phyloP scores from a whole-genome alignment of 768 basidiomycete species.

The Cystofilobasidium macerans region DNA sequence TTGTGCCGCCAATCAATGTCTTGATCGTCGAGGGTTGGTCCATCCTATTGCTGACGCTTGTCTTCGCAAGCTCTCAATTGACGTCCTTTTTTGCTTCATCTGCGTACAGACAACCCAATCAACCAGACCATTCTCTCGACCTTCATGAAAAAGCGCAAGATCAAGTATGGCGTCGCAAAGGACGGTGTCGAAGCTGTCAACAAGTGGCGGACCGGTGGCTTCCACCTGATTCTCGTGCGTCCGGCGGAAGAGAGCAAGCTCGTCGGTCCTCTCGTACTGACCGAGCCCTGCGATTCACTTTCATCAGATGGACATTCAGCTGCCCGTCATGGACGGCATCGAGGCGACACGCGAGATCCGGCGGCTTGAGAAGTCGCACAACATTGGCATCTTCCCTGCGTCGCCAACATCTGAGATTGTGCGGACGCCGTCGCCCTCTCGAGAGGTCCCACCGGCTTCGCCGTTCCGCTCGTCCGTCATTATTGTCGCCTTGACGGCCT shows the following conservation, averaged over 20 bases:
- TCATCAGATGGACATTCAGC: constrained; percentile 97
- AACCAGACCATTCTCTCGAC: constrained; percentile 96
- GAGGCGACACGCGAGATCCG: constrained; percentile 94
- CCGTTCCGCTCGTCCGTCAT: constrained; percentile 89
- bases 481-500: constrained; percentile 97
- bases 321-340: constrained; percentile 98
- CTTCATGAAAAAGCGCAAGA: constrained; percentile 90
- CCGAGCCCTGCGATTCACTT: too few species aligned
- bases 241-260: neutral
- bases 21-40: constrained; percentile 88
- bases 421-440: constrained; percentile 26
- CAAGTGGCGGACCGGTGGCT: constrained; percentile 84
- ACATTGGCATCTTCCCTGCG: constrained; percentile 56
- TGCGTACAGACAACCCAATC: constrained; percentile 77
- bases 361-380: constrained; percentile 59
- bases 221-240: constrained; percentile 88
- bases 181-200: constrained; percentile 92
- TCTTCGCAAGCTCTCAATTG: neutral
- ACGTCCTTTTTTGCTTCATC: neutral
- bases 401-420: constrained; percentile 53
- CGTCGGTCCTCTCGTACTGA: neutral
- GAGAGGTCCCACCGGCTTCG: constrained; percentile 29
- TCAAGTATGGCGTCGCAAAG: constrained; percentile 85
- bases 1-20: constrained; percentile 93
- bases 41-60: neutral